Percentiles rank a stretch among this genome's conserved stretches.
Evolutionary conservation across 768 basidiomycete species (phyloP).

Genomic region (Leucocoprinus leucothites): DNA sequence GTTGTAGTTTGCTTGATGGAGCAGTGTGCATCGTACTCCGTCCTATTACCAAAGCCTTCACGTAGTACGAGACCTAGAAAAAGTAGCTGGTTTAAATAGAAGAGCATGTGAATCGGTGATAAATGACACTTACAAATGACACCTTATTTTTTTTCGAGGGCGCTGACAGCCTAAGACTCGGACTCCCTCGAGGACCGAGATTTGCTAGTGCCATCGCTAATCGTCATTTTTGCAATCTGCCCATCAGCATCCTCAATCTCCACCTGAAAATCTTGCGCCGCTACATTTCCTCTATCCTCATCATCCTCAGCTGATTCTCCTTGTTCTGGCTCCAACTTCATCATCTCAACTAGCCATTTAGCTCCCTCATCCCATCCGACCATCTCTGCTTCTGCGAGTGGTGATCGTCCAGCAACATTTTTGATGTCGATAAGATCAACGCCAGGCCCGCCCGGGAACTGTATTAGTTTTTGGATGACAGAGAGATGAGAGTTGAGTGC

Average conservation of each 20-base stretch:
- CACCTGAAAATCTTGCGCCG: conserved; percentile 50
- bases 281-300: conserved; percentile 33
- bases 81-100: no score
- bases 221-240: conserved; percentile 60
- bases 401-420: conserved; percentile 68
- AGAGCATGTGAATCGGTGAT: no score
- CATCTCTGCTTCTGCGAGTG: conserved; percentile 80
- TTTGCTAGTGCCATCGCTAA: conserved; percentile 25
- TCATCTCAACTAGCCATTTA: conserved; percentile 76
- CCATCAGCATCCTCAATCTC: conserved; percentile 75
- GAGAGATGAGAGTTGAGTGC: conserved; percentile 77
- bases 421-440: conserved; percentile 70
- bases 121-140: background rate
- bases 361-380: conserved; percentile 84
- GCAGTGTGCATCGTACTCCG: no score
- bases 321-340: conserved; percentile 60
- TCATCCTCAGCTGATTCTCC: conserved; percentile 33
- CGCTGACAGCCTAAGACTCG: background rate
- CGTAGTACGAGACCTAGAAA: no score
- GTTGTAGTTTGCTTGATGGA: no score
- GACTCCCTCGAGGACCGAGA: background rate
- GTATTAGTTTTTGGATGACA: conserved; percentile 57
- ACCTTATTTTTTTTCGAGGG: background rate
- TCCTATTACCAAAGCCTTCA: no score
- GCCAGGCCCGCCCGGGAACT: conserved; percentile 55